Evolutionary conservation across 202 grass and related monocot genomes (phyloP).

Genomic region (Saccharum hybrid): DNA sequence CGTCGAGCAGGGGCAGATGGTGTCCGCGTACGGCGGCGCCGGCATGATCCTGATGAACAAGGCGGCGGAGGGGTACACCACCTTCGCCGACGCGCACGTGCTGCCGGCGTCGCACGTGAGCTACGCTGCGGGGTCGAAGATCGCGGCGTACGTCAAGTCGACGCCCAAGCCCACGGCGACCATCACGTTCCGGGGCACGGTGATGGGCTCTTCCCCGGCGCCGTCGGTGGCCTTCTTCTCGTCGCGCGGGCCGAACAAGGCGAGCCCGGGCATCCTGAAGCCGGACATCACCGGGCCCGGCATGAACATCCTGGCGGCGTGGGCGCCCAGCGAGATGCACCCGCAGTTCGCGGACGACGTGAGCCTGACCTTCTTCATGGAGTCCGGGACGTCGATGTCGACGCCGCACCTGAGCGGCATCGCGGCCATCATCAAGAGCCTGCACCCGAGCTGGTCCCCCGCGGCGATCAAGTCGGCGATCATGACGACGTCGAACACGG

Average conservation of each 20-base stretch:
- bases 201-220: constrained; percentile 62
- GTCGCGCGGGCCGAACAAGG: constrained; percentile 63
- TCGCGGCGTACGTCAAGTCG: constrained; percentile 62
- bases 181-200: constrained; percentile 64
- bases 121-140: constrained; percentile 41
- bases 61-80: constrained; percentile 58
- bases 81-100: constrained; percentile 60
- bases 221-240: constrained; percentile 75
- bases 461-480: constrained; percentile 86
- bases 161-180: constrained; percentile 55
- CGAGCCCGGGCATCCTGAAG: constrained; percentile 69
- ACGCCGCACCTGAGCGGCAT: constrained; percentile 89
- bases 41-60: constrained; percentile 68
- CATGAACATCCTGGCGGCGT: constrained; percentile 83
- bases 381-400: constrained; percentile 88
- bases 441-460: constrained; percentile 76
- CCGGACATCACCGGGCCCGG: constrained; percentile 81
- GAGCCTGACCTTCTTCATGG: constrained; percentile 56
- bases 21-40: constrained; percentile 51
- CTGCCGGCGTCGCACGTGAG: constrained; percentile 67
- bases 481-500: constrained; percentile 64
- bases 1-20: constrained; percentile 47
- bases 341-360: constrained; percentile 55
- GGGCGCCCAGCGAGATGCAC: constrained; percentile 68
- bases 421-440: constrained; percentile 73